Evolutionary conservation across 768 basidiomycete species (phyloP).

Genomic region (Pulveroboletus ravenelii): DNA sequence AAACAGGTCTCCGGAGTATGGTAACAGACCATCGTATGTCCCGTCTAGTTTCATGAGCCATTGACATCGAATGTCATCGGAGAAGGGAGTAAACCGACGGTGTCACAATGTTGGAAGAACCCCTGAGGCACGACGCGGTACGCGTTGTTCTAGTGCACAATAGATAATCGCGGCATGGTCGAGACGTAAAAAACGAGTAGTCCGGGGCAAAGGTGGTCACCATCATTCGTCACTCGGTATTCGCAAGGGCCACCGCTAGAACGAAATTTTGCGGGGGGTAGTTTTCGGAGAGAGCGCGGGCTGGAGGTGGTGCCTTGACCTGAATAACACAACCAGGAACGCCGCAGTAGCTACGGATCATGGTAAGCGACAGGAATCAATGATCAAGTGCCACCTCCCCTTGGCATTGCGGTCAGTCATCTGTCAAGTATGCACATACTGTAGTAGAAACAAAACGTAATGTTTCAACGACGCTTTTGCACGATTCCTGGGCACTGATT

Average conservation of each 20-base stretch:
- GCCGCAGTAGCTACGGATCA: neutral
- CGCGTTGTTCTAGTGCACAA: slow-evolving; percentile 77
- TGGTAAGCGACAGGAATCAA: neutral
- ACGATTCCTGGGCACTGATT: too few relatives aligned
- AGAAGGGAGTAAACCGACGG: slow-evolving; percentile 75
- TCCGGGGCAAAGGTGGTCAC: neutral
- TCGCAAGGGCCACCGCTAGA: neutral
- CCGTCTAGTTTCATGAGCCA: slow-evolving; percentile 51
- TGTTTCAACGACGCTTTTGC: too few relatives aligned
- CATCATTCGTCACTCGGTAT: neutral
- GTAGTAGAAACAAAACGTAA: too few relatives aligned
- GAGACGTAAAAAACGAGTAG: neutral
- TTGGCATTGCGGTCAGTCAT: too few relatives aligned
- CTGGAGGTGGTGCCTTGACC: neutral
- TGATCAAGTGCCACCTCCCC: too few relatives aligned
- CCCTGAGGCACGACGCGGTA: slow-evolving; percentile 81
- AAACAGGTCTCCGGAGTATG: slow-evolving; percentile 74
- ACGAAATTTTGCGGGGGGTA: neutral
- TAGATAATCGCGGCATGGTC: slow-evolving; percentile 35
- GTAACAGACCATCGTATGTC: slow-evolving; percentile 61
- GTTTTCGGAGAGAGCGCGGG: neutral
- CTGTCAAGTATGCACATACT: too few relatives aligned
- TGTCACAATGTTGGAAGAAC: slow-evolving; percentile 37
- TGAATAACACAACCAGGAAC: neutral
- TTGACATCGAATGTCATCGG: slow-evolving; percentile 54